Evolutionary conservation across 177 flowering plant genomes (phyloP).

Genomic region (Vitis hybrid): DNA sequence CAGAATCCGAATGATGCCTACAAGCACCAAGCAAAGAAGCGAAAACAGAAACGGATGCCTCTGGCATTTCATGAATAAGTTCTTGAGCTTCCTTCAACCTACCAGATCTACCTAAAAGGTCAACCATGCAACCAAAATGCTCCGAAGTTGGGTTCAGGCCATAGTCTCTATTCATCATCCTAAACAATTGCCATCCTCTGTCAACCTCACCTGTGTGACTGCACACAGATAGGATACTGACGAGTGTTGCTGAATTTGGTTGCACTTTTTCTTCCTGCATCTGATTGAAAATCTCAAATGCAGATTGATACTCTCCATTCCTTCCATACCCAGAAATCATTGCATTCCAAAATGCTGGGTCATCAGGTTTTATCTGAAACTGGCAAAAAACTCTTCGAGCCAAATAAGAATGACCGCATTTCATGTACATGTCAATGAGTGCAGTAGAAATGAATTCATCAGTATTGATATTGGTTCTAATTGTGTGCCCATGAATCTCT

Average conservation of each 20-base stretch:
- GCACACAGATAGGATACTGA: slow-evolving; percentile 51
- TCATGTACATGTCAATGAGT: slow-evolving; percentile 76
- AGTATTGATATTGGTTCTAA: slow-evolving; percentile 28
- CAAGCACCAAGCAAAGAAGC: slow-evolving; percentile 74
- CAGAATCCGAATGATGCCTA: slow-evolving; percentile 39
- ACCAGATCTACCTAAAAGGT: slow-evolving; percentile 70
- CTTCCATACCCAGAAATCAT: slow-evolving; percentile 80
- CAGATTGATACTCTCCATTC: slow-evolving; percentile 57
- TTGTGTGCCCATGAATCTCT: slow-evolving; percentile 57
- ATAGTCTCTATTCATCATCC: slow-evolving; percentile 47
- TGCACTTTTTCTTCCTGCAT: slow-evolving; percentile 44
- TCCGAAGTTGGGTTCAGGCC: slow-evolving; percentile 44
- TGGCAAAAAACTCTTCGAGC: slow-evolving; percentile 51
- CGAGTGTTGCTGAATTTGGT: slow-evolving; percentile 62
- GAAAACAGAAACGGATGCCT: slow-evolving; percentile 44
- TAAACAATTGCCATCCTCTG: slow-evolving; percentile 52
- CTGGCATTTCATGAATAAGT: slow-evolving; percentile 39
- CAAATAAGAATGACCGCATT: slow-evolving; percentile 52
- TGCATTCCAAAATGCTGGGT: slow-evolving; percentile 76
- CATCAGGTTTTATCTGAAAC: slow-evolving; percentile 33
- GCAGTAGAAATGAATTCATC: slow-evolving; percentile 65
- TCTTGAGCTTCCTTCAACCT: slow-evolving; percentile 51
- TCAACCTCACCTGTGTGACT: slow-evolving; percentile 59
- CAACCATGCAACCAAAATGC: slow-evolving; percentile 65
- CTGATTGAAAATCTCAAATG: slow-evolving; percentile 48